These are phyloP conservation scores for Aegilops bicornis DNA, from an alignment of 176 grass and related monocot species.

Conservation along the genomic window DNA sequence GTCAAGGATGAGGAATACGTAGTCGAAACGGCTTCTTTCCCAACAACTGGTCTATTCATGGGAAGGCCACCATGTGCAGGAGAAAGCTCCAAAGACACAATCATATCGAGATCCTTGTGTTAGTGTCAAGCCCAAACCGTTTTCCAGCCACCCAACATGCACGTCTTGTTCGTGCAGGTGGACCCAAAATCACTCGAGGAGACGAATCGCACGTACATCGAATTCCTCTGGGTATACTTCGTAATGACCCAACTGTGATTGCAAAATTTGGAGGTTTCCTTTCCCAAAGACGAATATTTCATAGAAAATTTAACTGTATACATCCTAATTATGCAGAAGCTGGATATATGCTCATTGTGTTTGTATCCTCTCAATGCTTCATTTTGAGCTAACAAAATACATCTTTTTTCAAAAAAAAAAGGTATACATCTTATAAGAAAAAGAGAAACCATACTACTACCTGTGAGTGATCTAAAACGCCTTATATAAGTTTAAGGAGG, in stretches of 20 bases:
- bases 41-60: constrained; percentile 13
- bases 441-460: no score
- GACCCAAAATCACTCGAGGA: background rate
- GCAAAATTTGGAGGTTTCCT: background rate
- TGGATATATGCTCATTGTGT: no score
- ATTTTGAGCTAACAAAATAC: no score
- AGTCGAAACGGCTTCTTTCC: background rate
- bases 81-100: constrained; percentile 27
- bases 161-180: background rate
- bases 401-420: no score
- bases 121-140: background rate
- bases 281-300: background rate
- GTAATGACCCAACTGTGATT: background rate
- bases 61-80: background rate
- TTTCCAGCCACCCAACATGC: background rate
- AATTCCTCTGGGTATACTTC: background rate
- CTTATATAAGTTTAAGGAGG: no score
- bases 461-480: no score
- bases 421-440: no score
- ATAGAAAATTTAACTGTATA: no score
- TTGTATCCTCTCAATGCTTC: no score
- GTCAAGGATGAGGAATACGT: background rate
- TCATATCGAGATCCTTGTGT: constrained; percentile 10
- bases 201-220: background rate
- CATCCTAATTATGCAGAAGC: no score